Percentiles rank a stretch among this genome's conserved stretches.
These are phyloP conservation scores for Populus euphratica DNA, from an alignment of 345 rosid species.

Conservation along the genomic window DNA sequence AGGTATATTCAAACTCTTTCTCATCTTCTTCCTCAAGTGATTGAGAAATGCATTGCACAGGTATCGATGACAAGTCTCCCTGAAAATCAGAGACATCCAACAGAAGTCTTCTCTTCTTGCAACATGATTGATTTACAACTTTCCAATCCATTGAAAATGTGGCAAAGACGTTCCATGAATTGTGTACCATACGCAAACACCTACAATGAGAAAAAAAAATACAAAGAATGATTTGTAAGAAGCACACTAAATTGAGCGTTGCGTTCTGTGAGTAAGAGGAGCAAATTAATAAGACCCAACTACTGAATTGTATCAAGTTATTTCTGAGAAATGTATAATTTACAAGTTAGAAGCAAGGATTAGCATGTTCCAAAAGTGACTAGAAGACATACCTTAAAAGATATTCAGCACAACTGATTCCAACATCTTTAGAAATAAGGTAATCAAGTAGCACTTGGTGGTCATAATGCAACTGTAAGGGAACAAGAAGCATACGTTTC, in stretches of 20 bases:
- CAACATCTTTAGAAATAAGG: constrained; percentile 76
- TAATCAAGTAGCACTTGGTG: constrained; percentile 93
- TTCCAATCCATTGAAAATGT: constrained; percentile 34
- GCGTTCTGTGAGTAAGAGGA: no score
- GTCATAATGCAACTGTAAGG: constrained; percentile 70
- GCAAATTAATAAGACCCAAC: neutral
- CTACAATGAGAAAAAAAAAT: constrained; percentile 26
- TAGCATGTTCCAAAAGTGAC: constrained; percentile 13
- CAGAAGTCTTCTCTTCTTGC: constrained; percentile 51
- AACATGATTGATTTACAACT: constrained; percentile 25
- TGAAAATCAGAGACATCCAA: constrained; percentile 24
- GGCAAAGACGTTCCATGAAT: constrained; percentile 55
- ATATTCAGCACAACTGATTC: constrained; percentile 73
- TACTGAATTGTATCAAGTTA: neutral
- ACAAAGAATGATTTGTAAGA: neutral
- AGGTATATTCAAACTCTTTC: constrained; percentile 12
- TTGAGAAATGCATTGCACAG: constrained; percentile 6
- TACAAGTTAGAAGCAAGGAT: neutral
- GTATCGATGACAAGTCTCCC: constrained; percentile 8
- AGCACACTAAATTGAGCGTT: neutral
- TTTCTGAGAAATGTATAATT: no score
- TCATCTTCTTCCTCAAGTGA: constrained; percentile 15
- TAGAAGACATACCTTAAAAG: constrained; percentile 55
- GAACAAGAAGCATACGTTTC: neutral
- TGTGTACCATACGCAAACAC: constrained; percentile 53